Base-by-base conservation (phyloP, 768 basidiomycete species). In the Terana coerulea region DNA sequence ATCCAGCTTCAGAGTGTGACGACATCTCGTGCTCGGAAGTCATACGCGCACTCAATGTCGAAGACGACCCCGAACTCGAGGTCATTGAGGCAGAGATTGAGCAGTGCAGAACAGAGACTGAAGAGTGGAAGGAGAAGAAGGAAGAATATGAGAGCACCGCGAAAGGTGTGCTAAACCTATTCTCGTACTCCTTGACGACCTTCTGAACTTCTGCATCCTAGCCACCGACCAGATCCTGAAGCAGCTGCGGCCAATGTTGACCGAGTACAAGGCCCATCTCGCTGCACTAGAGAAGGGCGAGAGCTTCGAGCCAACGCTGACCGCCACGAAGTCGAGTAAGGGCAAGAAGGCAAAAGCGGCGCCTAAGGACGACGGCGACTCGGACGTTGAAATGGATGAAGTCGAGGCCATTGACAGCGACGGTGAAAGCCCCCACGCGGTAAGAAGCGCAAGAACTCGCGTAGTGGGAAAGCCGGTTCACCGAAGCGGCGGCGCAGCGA, bases 11-110 rank as follows among this genome's bases (percentile, higher is more conserved):
- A 56, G 83, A 84, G 62, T 79, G 79, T 50, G 83, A 84, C 49
- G 83, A 84, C 54, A 75, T 84, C 12, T 80, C 79, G 11, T 81
- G 79, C 47, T 75, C 76, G 0, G 81, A 84, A 55, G 74, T 81
- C 34, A 76, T 83, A 42, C 63, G 63, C 8, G 74, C 77, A 0
- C 69, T 84, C 39, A 57, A 66, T 21, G 72, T 83, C 4, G 73
- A 77, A 3, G 76, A 80, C 45, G 77, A 82, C n/a, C 71, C 74
- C 0, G 73, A 75, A 44, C 67, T 82, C 15, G 74, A 77, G 47
- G 71, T 63, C 1, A 77, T 83, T 17, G 75, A 81, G 54, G 72
- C 70, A 0, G 70, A 68, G 15, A 68, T 83, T n/a, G 64, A 71
- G 0, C 34, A 63, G 17, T 63, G 72, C 29, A 62, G 64, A 12